These are phyloP conservation scores for Phialophora expanda DNA, from an alignment of 2,329 filamentous ascomycete species.

Conservation along the genomic window DNA sequence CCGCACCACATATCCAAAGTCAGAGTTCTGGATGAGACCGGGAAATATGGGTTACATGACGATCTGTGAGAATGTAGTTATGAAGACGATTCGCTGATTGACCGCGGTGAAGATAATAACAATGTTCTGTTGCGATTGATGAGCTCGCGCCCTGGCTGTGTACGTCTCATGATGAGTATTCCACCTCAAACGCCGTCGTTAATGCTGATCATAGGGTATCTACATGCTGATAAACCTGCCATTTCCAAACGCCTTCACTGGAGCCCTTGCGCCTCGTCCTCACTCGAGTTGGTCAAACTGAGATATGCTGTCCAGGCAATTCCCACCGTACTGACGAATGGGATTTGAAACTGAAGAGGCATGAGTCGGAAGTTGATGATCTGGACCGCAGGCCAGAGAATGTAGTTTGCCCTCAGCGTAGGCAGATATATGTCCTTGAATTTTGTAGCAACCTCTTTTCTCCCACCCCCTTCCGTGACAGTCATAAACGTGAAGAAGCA, in stretches of 20 bases:
- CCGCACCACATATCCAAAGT: neutral
- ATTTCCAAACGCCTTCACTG: conserved; percentile 11
- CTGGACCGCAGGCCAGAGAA: conserved; percentile 95
- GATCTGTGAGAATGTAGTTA: neutral
- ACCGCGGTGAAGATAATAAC: neutral
- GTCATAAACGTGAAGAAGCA: conserved; percentile 98
- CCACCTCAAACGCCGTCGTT: conserved; percentile 14
- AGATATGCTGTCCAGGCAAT: conserved; percentile 98
- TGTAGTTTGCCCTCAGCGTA: conserved; percentile 91
- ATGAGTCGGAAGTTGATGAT: conserved; percentile 95
- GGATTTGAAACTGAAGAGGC: conserved; percentile 94
- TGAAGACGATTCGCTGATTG: neutral
- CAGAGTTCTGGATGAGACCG: neutral
- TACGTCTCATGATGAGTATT: conserved; percentile 1
- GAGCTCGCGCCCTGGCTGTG: conserved; percentile 17
- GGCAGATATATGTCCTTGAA: conserved; percentile 92
- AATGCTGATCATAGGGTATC: conserved; percentile 15
- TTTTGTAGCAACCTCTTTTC: conserved; percentile 78
- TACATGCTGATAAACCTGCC: conserved; percentile 5
- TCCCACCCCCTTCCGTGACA: conserved; percentile 86
- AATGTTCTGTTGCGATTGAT: conserved; percentile 1
- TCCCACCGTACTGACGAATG: conserved; percentile 92
- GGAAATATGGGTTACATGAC: neutral
- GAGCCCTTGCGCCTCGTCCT: conserved; percentile 58
- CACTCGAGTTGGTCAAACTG: conserved; percentile 85